phyloP scores from a whole-genome alignment of 345 rosid genomes.

The Syzygium aromaticum region DNA sequence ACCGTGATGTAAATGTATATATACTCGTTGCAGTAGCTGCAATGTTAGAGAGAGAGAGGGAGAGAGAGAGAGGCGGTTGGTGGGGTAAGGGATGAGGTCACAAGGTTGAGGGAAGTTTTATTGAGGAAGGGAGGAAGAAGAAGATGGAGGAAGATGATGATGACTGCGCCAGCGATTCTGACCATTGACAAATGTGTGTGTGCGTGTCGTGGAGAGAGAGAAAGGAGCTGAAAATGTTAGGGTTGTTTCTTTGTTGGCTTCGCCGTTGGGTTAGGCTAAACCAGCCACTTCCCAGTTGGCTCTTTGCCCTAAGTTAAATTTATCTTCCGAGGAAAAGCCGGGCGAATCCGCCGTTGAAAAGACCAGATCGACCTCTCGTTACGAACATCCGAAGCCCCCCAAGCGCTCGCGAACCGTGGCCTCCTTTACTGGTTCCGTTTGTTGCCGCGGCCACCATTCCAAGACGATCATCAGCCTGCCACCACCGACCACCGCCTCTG shows the following conservation, averaged over 20 bases:
- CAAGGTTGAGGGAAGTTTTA: neutral
- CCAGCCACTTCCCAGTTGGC: neutral
- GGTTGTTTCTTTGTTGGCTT: neutral
- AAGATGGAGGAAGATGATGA: neutral
- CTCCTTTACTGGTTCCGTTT: neutral
- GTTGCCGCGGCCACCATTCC: neutral
- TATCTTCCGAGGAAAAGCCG: neutral
- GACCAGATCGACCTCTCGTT: neutral
- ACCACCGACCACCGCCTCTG: neutral
- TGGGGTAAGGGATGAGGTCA: neutral
- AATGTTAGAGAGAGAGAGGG: neutral
- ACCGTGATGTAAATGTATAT: neutral
- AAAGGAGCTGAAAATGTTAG: neutral
- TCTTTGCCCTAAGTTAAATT: neutral
- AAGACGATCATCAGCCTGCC: accelerated
- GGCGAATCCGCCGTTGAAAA: neutral
- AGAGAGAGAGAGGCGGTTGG: neutral
- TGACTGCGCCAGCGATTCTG: constrained; percentile 43
- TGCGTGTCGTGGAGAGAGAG: neutral
- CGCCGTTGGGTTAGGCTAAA: neutral
- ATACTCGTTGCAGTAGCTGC: neutral
- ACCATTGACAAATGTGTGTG: constrained; percentile 46
- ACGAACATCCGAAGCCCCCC: neutral
- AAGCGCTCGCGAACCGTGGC: neutral
- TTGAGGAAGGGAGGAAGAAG: neutral